These are phyloP conservation scores for Zarea fungicola DNA, from an alignment of 2,329 filamentous ascomycete genomes.

Conservation along the genomic window DNA sequence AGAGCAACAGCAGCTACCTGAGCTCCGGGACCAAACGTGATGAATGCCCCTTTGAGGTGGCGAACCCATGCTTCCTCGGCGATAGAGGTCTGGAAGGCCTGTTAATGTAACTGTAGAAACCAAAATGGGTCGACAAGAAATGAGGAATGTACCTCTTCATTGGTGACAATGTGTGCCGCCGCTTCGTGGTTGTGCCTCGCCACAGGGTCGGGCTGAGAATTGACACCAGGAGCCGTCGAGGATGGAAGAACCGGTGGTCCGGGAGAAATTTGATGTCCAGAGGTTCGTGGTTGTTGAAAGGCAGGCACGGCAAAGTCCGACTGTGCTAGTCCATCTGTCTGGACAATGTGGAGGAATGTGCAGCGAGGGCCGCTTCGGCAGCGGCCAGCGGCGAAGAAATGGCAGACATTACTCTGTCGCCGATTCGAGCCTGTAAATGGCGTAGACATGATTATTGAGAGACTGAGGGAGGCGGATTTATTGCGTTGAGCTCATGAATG, in stretches of 20 bases:
- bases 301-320: neutral
- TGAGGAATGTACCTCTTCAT: slow-evolving; percentile 10
- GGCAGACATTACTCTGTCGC: neutral
- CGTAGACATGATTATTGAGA: neutral
- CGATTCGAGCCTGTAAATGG: neutral
- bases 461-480: too few species aligned
- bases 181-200: too few species aligned
- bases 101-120: neutral
- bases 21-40: slow-evolving; percentile 9
- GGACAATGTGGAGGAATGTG: neutral
- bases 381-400: neutral
- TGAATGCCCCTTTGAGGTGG: slow-evolving; percentile 2
- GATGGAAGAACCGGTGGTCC: neutral
- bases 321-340: neutral
- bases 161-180: too few species aligned
- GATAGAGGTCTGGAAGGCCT: neutral
- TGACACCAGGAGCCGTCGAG: neutral
- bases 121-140: too few species aligned
- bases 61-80: slow-evolving; percentile 4
- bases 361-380: neutral
- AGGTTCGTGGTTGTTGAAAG: neutral
- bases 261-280: neutral
- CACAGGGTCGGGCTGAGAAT: too few species aligned
- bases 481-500: neutral
- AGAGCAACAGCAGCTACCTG: slow-evolving; percentile 1